Base-by-base conservation (phyloP, 805 yeast species). In the Candida multigemmis region DNA sequence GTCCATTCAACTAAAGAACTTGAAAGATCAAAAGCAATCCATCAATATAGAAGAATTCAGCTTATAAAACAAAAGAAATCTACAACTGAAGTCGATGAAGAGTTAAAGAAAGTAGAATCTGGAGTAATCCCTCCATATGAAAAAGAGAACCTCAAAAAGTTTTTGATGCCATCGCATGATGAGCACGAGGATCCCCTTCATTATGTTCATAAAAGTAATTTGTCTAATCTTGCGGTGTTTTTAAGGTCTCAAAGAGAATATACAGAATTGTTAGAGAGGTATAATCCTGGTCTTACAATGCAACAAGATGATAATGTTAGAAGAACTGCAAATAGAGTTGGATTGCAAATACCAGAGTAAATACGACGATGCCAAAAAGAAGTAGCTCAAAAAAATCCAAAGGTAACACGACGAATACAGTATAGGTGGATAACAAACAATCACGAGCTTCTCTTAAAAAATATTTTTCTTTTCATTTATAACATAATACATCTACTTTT, bases 281-380 rank as follows among this genome's bases (percentile, higher is more conserved):
- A 89, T 53, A 84, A 87, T 43, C 89, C 94, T 3, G 91, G 94
- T 3, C 61, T 79, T 34, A 72, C 72, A 14, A 71, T 80, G 74
- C 68, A 75, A 14, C 94, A 82, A 44, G 70, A 69, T 27, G 96
- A 89, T 34, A 75, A 78, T 30, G 77, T 89, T 15, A 65, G 75
- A 41, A 71, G 69, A 46, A 80, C 94, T 1, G 98, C 97, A 5
- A 68, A 77, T 31, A 69, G 77, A 36, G 98, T 89, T n/a, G 98
- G 98, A 0, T 65, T 89, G 25, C 24, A 40, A n/a, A 53, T 61
- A 11, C 68, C 68, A 6, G 53, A 53, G 22, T 27, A 28, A 32
- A 40, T 15, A n/a, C 35, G 22, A 22, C 12, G 23, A 21, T 9
- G 23, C 18, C 21, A 12, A 9, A n/a, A n/a, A n/a, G n/a, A n/a